These are phyloP conservation scores for Hemileccinum impolitum DNA, from an alignment of 768 basidiomycete genomes.

Conservation along the genomic window DNA sequence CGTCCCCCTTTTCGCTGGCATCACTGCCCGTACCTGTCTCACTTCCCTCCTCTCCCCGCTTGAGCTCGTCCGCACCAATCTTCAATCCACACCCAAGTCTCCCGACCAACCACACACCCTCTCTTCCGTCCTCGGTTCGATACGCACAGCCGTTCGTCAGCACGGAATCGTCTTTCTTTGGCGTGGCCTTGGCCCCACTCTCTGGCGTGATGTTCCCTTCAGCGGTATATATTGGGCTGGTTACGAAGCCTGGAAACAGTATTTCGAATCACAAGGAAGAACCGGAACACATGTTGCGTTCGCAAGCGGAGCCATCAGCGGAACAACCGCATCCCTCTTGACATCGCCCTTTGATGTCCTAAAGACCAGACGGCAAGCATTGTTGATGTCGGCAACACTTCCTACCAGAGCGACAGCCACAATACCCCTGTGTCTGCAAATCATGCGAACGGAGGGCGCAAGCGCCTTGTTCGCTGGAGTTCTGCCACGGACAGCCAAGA, in stretches of 20 bases:
- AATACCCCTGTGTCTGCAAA: slow-evolving; percentile 61
- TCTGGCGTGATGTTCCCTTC: slow-evolving; percentile 98
- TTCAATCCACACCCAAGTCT: slow-evolving; percentile 81
- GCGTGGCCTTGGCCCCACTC: slow-evolving; percentile 86
- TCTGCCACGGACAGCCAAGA: slow-evolving; percentile 87
- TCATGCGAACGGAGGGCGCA: slow-evolving; percentile 76
- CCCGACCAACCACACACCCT: slow-evolving; percentile 73
- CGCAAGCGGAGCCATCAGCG: slow-evolving; percentile 85
- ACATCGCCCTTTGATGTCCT: slow-evolving; percentile 97
- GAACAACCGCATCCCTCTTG: slow-evolving; percentile 78
- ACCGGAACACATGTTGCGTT: slow-evolving; percentile 73
- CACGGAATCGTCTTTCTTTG: slow-evolving; percentile 75
- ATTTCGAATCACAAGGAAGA: slow-evolving; percentile 50
- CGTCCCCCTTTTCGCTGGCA: slow-evolving; percentile 77
- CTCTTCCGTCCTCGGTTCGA: slow-evolving; percentile 63
- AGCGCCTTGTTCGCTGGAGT: slow-evolving; percentile 81
- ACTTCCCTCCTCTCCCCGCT: slow-evolving; percentile 81
- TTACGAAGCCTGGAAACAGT: slow-evolving; percentile 79
- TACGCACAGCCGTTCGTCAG: slow-evolving; percentile 54
- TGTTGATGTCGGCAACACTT: slow-evolving; percentile 59
- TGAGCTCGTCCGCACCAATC: slow-evolving; percentile 89
- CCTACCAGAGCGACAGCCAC: slow-evolving; percentile 43
- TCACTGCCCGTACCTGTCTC: slow-evolving; percentile 75
- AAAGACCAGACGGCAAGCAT: slow-evolving; percentile 89
- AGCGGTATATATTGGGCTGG: slow-evolving; percentile 96